Base-by-base conservation (phyloP, 768 basidiomycete genomes). In the Psilocybe tampanensis region DNA sequence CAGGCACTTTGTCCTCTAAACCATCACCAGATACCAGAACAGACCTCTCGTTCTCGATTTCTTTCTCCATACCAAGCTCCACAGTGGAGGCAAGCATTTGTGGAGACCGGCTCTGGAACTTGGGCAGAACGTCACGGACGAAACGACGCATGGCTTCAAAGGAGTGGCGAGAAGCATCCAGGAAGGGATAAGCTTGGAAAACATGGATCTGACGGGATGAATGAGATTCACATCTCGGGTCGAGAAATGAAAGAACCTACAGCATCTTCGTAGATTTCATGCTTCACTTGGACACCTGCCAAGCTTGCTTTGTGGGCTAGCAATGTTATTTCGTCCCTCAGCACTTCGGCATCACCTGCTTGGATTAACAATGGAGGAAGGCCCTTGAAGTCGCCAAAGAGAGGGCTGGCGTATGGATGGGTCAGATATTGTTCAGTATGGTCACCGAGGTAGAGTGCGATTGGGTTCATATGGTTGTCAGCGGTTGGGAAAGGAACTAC, bases 341-440 rank as follows among this genome's bases (percentile, higher is more conserved):
- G 78, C 0, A 97, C 94, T 68, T 99, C 96, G 1, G 93, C 89
- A 60, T 98, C 96, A 17, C 96, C 96, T 2, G 87, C 88, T 68
- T 96, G 94, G 41, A 98, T 89, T 11, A 98, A 80, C 66, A 98
- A 68, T 0, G 96, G 96, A 9, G 96, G 96, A 17, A 99, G 75
- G 8, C 89, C 90, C 9, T 78, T 75, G 59, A 95, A 89, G 68
- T 94, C 85, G 18, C 97, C 96, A 64, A 99, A 99, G 15, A 99
- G 76, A 0, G 94, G 96, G 57, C 92, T 95, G 9, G 90, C 96
- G 64, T 99, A 99, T 9, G 96, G 96, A 70, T 99, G 95, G 0
- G 95, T 98, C 44, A 98, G 76, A 68, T 93, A 96, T 57, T 86
- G 78, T 64, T 89, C 84, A 61, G 89, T 82, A 36, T 83, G 76